These are phyloP conservation scores for Pelargonium nanum DNA, from an alignment of 345 rosid genomes.

Conservation along the genomic window DNA sequence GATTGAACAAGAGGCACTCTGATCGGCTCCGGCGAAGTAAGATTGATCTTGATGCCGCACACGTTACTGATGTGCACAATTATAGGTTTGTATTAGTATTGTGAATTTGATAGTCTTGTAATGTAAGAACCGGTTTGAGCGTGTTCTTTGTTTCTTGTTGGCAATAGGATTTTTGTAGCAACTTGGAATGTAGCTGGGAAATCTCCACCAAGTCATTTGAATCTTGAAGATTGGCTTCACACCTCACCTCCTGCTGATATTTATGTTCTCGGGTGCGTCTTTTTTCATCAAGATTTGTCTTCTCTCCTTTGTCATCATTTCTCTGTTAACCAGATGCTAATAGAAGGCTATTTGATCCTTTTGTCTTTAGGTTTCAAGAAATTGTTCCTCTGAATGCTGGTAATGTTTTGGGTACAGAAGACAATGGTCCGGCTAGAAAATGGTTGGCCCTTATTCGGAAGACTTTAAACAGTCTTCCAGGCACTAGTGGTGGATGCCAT, in stretches of 20 bases:
- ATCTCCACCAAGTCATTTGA: slow-evolving; percentile 71
- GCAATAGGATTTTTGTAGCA: slow-evolving; percentile 68
- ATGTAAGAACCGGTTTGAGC: slow-evolving; percentile 1
- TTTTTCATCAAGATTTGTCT: background rate
- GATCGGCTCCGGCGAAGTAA: slow-evolving; percentile 47
- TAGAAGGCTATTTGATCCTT: background rate
- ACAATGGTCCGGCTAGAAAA: slow-evolving; percentile 86
- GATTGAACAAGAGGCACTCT: slow-evolving; percentile 35
- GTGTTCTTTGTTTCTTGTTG: background rate
- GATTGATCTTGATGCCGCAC: slow-evolving; percentile 51
- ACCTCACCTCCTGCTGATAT: slow-evolving; percentile 88
- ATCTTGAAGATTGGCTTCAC: slow-evolving; percentile 93
- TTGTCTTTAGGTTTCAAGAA: slow-evolving; percentile 72
- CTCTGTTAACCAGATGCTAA: background rate
- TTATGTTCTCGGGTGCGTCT: slow-evolving; percentile 82
- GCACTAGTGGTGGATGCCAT: slow-evolving; percentile 38
- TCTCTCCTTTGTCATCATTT: background rate
- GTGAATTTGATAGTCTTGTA: background rate
- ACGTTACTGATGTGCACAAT: slow-evolving; percentile 48
- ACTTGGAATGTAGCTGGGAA: slow-evolving; percentile 99
- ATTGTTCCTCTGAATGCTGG: slow-evolving; percentile 98
- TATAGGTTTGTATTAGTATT: slow-evolving; percentile 35
- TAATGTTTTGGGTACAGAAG: slow-evolving; percentile 93
- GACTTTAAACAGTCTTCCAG: slow-evolving; percentile 83
- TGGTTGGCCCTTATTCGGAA: slow-evolving; percentile 79